These are phyloP conservation scores for Xylaria sp. DNA, from an alignment of 2,329 filamentous ascomycete genomes.

Conservation along the genomic window DNA sequence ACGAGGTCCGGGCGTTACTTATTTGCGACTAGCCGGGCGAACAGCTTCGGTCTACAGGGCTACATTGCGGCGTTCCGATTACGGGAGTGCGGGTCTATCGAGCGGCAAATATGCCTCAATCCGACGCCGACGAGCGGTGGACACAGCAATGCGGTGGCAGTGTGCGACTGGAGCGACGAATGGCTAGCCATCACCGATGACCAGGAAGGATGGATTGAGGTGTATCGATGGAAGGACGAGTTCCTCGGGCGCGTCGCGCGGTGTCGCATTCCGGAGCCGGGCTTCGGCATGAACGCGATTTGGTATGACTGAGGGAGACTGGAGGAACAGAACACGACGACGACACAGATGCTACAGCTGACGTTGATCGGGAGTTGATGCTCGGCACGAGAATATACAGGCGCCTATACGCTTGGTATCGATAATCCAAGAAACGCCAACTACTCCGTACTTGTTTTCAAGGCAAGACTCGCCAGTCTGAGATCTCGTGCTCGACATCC, in stretches of 20 bases:
- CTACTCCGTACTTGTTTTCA: neutral
- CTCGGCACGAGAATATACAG: neutral
- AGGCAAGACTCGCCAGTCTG: neutral
- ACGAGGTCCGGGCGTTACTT: slow-evolving; percentile 66
- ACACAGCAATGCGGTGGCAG: slow-evolving; percentile 81
- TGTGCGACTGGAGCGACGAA: slow-evolving; percentile 78
- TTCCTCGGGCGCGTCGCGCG: slow-evolving; percentile 72
- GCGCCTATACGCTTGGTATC: neutral
- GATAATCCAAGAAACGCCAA: neutral
- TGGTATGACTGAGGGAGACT: slow-evolving; percentile 75
- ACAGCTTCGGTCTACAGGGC: slow-evolving; percentile 68
- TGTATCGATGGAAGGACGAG: slow-evolving; percentile 82
- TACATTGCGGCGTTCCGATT: slow-evolving; percentile 80
- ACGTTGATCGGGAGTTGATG: neutral
- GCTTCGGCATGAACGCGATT: slow-evolving; percentile 94
- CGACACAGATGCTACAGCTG: neutral
- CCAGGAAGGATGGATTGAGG: slow-evolving; percentile 79
- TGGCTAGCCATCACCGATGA: slow-evolving; percentile 89
- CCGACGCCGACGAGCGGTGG: slow-evolving; percentile 83
- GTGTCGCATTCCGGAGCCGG: slow-evolving; percentile 74
- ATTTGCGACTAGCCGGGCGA: slow-evolving; percentile 78
- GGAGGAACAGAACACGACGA: neutral
- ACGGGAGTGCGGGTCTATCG: slow-evolving; percentile 61
- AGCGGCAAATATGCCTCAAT: slow-evolving; percentile 72
- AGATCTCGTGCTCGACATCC: neutral